Evolutionary conservation across 176 grass and related monocot species (phyloP).

Genomic region (Bothriochloa decipiens): DNA sequence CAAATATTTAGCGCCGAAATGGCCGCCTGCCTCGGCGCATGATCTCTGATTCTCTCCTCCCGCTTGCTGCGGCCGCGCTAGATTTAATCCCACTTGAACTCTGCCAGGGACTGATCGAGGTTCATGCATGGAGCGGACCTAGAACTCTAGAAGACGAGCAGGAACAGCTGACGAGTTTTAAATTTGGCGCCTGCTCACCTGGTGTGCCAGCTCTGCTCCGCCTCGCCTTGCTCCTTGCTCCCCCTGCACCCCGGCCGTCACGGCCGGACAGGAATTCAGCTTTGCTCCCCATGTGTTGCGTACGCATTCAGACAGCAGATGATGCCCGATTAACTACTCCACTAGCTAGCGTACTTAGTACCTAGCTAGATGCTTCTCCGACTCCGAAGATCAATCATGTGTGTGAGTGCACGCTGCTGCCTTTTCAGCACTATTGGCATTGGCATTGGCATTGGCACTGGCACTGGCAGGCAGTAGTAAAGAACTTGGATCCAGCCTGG

Average conservation of each 20-base stretch:
- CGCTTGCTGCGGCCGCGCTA: background rate
- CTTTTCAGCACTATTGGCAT: background rate
- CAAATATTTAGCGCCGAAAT: background rate
- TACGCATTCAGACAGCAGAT: slow-evolving; percentile 44
- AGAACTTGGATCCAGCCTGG: slow-evolving; percentile 39
- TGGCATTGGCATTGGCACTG: background rate
- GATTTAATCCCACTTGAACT: slow-evolving; percentile 50
- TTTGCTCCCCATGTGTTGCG: slow-evolving; percentile 37
- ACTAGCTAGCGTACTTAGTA: slow-evolving; percentile 9
- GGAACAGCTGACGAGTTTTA: background rate
- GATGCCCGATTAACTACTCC: slow-evolving; percentile 29
- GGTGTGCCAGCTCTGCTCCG: background rate
- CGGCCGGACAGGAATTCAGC: slow-evolving; percentile 43
- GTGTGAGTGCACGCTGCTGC: background rate
- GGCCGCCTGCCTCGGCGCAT: background rate
- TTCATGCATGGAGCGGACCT: slow-evolving; percentile 42
- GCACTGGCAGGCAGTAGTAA: background rate
- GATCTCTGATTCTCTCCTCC: slow-evolving; percentile 36
- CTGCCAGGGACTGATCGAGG: background rate
- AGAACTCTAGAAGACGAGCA: background rate
- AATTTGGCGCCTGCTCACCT: slow-evolving; percentile 15
- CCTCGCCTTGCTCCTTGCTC: background rate
- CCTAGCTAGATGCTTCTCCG: slow-evolving; percentile 43
- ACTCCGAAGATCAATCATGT: slow-evolving; percentile 27
- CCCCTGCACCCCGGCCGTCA: background rate